Evolutionary conservation across 1,284 basidiomycete species (phyloP).

Genomic region (Flammula alnicola): DNA sequence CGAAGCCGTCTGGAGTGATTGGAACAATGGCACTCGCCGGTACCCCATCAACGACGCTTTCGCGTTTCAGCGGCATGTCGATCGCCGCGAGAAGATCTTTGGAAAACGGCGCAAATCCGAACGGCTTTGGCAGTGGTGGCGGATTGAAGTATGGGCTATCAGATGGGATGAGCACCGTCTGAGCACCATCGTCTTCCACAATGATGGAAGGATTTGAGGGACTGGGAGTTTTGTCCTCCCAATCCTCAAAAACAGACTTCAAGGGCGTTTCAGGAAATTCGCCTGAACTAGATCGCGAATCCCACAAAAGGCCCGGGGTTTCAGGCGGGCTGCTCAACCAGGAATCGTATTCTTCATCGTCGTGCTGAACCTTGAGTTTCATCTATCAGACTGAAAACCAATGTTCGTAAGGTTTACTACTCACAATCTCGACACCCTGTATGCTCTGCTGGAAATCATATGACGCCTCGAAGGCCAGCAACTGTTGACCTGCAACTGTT

Average conservation of each 20-base stretch:
- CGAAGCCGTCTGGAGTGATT: background rate
- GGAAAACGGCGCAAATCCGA: conserved; percentile 27
- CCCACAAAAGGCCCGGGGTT: conserved; percentile 19
- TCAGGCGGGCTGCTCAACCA: conserved; percentile 11
- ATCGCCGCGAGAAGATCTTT: conserved; percentile 10
- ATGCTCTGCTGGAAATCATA: conserved; percentile 14
- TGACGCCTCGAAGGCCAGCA: conserved; percentile 12
- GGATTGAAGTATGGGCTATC: conserved; percentile 37
- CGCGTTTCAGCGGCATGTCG: conserved; percentile 1
- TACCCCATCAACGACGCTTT: conserved; percentile 6
- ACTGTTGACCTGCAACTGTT: conserved; percentile 18
- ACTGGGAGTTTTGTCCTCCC: conserved; percentile 27
- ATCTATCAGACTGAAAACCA: background rate
- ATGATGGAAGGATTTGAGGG: conserved; percentile 21
- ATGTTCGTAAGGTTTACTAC: background rate
- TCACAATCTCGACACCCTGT: conserved; percentile 17
- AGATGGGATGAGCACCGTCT: conserved; percentile 35
- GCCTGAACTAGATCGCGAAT: conserved; percentile 14
- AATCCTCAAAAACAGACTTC: conserved; percentile 35
- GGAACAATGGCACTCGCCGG: background rate
- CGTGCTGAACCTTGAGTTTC: conserved; percentile 14
- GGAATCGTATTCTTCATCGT: conserved; percentile 10
- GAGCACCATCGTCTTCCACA: conserved; percentile 33
- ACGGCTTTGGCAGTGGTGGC: conserved; percentile 27
- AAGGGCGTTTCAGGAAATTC: conserved; percentile 16